Base-by-base conservation (phyloP, 345 rosid genomes). In the Corymbia maculata region DNA sequence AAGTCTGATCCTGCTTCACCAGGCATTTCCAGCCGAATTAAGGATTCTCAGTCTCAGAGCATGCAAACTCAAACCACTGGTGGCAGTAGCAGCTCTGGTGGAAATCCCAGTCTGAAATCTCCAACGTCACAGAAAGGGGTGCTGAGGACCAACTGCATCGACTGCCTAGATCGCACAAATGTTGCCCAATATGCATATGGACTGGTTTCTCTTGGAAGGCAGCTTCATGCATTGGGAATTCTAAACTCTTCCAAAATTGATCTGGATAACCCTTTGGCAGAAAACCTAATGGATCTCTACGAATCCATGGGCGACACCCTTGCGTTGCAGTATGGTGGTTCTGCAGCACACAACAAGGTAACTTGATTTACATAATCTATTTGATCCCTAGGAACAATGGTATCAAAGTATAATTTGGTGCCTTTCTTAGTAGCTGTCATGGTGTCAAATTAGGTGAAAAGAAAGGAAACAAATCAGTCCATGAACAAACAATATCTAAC, bases 271-370 rank as follows among this genome's bases (percentile, higher is more conserved):
- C 96, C 97, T 64, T 91, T 98, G 86, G 98, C 98, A 5, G 96
- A 93, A 91, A 93, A 94, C 85, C 93, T 98, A 86, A 98, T 97
- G 98, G 89, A 90, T 90, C 88, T 93, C 85, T 98, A 98, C 88
- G 99, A 98, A 93, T 90, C 93, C 59, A 98, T 98, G 99, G 99
- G 99, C 5, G 99, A 98, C 93, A 96, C 95, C 22, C 99, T 97
- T 90, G 99, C 99, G 6, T 91, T 94, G 75, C 99, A 98, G 88
- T 98, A 98, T 92, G 99, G 99, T 86, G 99, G 99, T 64, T 98
- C 99, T 30, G 96, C 99, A 26, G 99, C 99, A 47, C 99, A 98
- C 89, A 98, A 96, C 94, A 98, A 98, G 98, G 99, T 96, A 92
- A 45, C 28, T 30, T 51, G 30, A 55, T 64, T 10, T 2, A 30